Conservation (phyloP, 352 stramenopile species). For the Globisporangium echinulatum region DNA sequence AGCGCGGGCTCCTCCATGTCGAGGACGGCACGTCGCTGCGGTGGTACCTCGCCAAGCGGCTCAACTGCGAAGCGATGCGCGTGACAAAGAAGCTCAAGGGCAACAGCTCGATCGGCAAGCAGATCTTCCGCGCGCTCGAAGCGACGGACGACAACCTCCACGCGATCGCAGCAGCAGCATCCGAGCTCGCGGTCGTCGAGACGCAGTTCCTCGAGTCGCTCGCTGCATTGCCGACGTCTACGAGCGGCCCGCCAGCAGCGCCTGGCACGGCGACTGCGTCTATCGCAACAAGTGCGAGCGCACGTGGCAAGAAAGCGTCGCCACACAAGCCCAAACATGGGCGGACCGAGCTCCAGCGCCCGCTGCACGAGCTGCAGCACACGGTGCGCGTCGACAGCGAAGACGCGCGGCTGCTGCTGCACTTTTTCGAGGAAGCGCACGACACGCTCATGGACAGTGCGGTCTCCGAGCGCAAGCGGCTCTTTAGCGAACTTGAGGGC, state of each 20-base stretch:
- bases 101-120: constrained; percentile 85
- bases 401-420: constrained; percentile 66
- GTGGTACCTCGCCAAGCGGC: constrained; percentile 78
- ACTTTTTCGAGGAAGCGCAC: constrained; percentile 68
- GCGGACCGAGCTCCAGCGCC: not conserved
- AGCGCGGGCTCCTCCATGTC: constrained; percentile 65
- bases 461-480: constrained; percentile 43
- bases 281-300: not conserved
- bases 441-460: constrained; percentile 1
- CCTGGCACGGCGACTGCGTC: not conserved
- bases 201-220: constrained; percentile 70
- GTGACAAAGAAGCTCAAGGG: constrained; percentile 88
- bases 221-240: constrained; percentile 11
- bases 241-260: not conserved
- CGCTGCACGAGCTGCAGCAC: not conserved
- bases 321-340: constrained; percentile 14
- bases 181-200: constrained; percentile 60
- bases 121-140: constrained; percentile 81
- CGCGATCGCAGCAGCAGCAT: constrained; percentile 41
- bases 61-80: constrained; percentile 86
- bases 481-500: constrained; percentile 24
- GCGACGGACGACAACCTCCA: constrained; percentile 46
- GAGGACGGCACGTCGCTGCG: constrained; percentile 80
- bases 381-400: constrained; percentile 35
- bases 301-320: constrained; percentile 7